Percentiles rank a stretch among this genome's conserved stretches.
phyloP scores from a whole-genome alignment of 148 eudicot species.

The Rhododendron mucronatum region DNA sequence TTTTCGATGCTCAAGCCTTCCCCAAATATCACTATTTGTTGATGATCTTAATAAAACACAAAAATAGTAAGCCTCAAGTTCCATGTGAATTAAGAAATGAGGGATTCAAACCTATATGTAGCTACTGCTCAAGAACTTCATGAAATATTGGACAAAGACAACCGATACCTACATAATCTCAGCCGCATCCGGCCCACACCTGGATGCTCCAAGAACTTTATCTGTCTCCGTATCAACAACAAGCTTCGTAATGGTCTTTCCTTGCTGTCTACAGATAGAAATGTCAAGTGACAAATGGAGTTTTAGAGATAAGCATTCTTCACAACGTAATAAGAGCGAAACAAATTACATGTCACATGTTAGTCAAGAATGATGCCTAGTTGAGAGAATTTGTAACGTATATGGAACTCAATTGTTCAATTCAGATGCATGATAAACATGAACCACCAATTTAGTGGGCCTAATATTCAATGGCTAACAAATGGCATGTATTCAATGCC shows the following conservation, averaged over 20 bases:
- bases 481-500: not conserved
- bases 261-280: conserved; percentile 61
- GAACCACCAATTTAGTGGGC: not conserved
- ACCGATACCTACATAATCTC: conserved; percentile 88
- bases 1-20: no score
- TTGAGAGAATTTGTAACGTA: not conserved
- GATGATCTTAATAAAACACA: not conserved
- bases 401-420: not conserved
- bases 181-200: conserved; percentile 98
- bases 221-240: conserved; percentile 83
- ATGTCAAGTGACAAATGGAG: conserved; percentile 5
- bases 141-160: not conserved
- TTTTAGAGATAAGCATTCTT: not conserved
- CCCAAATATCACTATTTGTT: not conserved
- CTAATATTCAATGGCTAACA: conserved; percentile 1
- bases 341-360: not conserved
- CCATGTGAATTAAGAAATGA: not conserved
- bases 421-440: not conserved
- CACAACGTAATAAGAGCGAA: not conserved
- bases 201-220: conserved; percentile 96
- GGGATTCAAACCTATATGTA: not conserved
- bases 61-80: not conserved
- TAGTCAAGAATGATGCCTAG: not conserved
- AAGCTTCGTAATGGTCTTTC: conserved; percentile 89
- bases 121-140: not conserved